Percentiles rank a stretch among this genome's conserved stretches.
Conservation (phyloP, 345 rosid genomes). For the Brassica napus region Da-Ae NC_063435.1:27670501-27671000, state of each 20-base stretch:
- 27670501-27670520: slow-evolving; percentile 70
- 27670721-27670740: slow-evolving; percentile 84
- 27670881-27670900: not conserved
- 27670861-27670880: not conserved
- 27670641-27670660: slow-evolving; percentile 86
- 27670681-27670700: slow-evolving; percentile 80
- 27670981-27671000: slow-evolving; percentile 29
- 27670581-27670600: slow-evolving; percentile 91
- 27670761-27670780: slow-evolving; percentile 65
- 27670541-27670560: slow-evolving; percentile 72
- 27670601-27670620: slow-evolving; percentile 73
- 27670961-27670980: slow-evolving; percentile 12
- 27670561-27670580: slow-evolving; percentile 73
- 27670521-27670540: slow-evolving; percentile 86
- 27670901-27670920: not conserved
- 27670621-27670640: slow-evolving; percentile 52
- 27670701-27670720: slow-evolving; percentile 95
- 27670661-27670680: slow-evolving; percentile 79
- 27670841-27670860: slow-evolving; percentile 56
- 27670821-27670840: slow-evolving; percentile 81
- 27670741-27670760: slow-evolving; percentile 79
- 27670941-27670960: slow-evolving; percentile 22
- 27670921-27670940: slow-evolving; percentile 36
- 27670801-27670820: slow-evolving; percentile 63
- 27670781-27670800: slow-evolving; percentile 60